Conservation (phyloP, 2,329 filamentous ascomycete species). For the Fusarium robinianum region DNA sequence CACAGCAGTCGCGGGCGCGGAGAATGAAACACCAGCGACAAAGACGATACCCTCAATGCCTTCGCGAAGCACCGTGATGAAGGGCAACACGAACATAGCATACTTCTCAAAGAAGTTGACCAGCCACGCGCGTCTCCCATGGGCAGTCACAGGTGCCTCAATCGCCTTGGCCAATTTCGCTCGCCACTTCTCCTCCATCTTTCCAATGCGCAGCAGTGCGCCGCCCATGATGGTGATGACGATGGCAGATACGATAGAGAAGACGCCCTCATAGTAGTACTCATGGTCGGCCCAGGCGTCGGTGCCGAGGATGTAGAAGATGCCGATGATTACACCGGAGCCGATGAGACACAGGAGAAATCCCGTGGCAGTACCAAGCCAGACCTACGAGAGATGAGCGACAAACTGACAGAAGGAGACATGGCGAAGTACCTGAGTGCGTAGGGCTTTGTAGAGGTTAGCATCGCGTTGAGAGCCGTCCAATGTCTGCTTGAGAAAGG, state of each 20-base stretch:
- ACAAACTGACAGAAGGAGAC: not conserved
- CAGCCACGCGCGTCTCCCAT: conserved; percentile 51
- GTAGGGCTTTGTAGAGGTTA: conserved; percentile 67
- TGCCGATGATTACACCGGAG: conserved; percentile 70
- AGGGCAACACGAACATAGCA: conserved; percentile 83
- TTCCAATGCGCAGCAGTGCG: conserved; percentile 78
- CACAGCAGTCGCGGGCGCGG: conserved; percentile 73
- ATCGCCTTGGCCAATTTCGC: conserved; percentile 76
- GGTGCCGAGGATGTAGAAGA: conserved; percentile 70
- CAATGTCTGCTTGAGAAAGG: conserved; percentile 83
- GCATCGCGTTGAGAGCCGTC: conserved; percentile 65
- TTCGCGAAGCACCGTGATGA: conserved; percentile 83
- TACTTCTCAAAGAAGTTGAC: conserved; percentile 76
- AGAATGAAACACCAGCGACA: conserved; percentile 80
- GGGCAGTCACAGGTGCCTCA: conserved; percentile 54
- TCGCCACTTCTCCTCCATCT: conserved; percentile 85
- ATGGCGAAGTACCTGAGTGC: conserved; percentile 59
- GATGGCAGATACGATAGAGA: conserved; percentile 74
- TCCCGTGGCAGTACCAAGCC: conserved; percentile 54
- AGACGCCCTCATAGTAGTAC: conserved; percentile 81
- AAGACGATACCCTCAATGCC: conserved; percentile 90
- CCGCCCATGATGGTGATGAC: conserved; percentile 85
- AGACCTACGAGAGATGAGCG: conserved; percentile 47
- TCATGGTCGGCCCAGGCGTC: conserved; percentile 73
- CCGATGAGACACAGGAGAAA: conserved; percentile 65